These are phyloP conservation scores for Phyllosticta ampelicida DNA, from an alignment of 2,329 filamentous ascomycete genomes.

Conservation along the genomic window DNA sequence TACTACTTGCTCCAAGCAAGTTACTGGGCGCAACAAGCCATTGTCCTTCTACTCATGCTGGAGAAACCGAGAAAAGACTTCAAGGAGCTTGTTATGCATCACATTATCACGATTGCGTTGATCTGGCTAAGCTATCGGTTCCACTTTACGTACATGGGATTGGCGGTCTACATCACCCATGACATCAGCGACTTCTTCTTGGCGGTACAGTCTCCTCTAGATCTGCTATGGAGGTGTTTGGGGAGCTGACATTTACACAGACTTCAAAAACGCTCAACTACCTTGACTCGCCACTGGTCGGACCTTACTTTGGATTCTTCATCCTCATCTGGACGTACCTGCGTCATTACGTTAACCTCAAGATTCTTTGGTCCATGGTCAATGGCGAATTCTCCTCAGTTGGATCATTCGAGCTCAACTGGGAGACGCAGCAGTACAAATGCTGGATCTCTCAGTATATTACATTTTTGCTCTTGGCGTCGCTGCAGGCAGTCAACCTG, in stretches of 20 bases:
- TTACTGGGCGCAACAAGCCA: conserved; percentile 91
- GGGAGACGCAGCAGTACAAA: conserved; percentile 69
- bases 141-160: conserved; percentile 91
- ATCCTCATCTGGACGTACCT: conserved; percentile 76
- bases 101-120: conserved; percentile 76
- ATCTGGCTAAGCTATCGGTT: conserved; percentile 86
- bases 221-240: background rate
- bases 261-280: conserved; percentile 91
- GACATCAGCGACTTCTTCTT: conserved; percentile 95
- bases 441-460: conserved; percentile 59
- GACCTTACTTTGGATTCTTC: conserved; percentile 75
- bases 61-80: conserved; percentile 95
- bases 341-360: conserved; percentile 73
- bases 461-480: conserved; percentile 51
- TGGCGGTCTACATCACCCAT: conserved; percentile 89
- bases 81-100: conserved; percentile 83
- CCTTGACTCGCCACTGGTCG: conserved; percentile 66
- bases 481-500: conserved; percentile 63
- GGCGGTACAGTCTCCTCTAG: conserved; percentile 50
- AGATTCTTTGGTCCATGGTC: conserved; percentile 64
- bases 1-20: conserved; percentile 92
- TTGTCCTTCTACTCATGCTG: conserved; percentile 74
- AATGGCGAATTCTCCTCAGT: conserved; percentile 60
- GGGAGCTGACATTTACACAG: conserved; percentile 31
- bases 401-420: conserved; percentile 65